These are phyloP conservation scores for Ophiostoma quercus DNA, from an alignment of 2,329 filamentous ascomycete species.

Conservation along the genomic window DNA sequence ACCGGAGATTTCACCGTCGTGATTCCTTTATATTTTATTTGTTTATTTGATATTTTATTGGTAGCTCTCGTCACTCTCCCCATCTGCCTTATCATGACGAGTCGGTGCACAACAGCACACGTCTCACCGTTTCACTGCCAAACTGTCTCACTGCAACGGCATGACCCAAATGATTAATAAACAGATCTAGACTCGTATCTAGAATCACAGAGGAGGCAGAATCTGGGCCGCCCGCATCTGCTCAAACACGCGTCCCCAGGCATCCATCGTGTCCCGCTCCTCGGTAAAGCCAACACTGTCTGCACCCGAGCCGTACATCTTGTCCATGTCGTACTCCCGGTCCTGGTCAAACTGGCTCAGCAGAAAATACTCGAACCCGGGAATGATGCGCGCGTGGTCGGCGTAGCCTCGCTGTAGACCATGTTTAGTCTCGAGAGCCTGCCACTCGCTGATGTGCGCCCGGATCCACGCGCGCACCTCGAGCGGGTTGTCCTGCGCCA, in stretches of 20 bases:
- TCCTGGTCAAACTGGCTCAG: slow-evolving; percentile 37
- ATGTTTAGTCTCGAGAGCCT: slow-evolving; percentile 33
- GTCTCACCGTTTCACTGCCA: background rate
- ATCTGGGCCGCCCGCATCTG: slow-evolving; percentile 30
- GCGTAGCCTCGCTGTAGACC: slow-evolving; percentile 33
- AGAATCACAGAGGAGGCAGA: slow-evolving; percentile 9
- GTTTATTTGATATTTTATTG: background rate
- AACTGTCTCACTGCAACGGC: background rate
- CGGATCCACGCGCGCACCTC: slow-evolving; percentile 29
- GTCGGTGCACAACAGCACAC: background rate
- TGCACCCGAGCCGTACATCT: slow-evolving; percentile 19
- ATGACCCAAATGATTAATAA: background rate
- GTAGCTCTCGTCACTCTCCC: too few species aligned
- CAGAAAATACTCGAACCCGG: slow-evolving; percentile 34
- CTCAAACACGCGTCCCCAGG: slow-evolving; percentile 42
- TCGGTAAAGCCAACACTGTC: background rate
- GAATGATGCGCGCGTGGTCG: slow-evolving; percentile 32
- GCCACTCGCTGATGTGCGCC: slow-evolving; percentile 34
- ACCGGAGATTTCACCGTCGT: background rate
- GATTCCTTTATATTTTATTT: background rate
- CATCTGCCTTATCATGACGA: background rate
- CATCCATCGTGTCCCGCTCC: background rate
- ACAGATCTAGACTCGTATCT: background rate
- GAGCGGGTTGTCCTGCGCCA: slow-evolving; percentile 32
- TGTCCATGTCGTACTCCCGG: slow-evolving; percentile 34